A percentile compares a stretch with the other conserved stretches of the same genome.
Evolutionary conservation across 306 rosid genomes (phyloP).

Genomic region (Castanea mollissima): DNA sequence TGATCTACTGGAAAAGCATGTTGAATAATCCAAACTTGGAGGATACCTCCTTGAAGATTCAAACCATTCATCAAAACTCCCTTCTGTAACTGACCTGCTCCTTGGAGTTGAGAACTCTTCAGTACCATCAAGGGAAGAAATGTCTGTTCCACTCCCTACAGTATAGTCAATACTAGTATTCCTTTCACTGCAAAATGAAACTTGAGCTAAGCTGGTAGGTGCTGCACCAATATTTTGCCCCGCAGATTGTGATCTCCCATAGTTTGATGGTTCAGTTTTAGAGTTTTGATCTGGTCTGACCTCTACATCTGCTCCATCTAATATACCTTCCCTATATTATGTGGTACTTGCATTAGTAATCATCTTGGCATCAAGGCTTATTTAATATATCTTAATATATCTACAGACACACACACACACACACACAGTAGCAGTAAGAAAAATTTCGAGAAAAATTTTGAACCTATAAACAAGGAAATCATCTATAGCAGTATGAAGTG

Average conservation of each 20-base stretch:
- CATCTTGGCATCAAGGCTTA: neutral
- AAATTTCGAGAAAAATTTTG: neutral
- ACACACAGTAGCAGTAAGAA: neutral
- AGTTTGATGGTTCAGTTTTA: slow-evolving; percentile 19
- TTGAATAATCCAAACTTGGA: slow-evolving; percentile 34
- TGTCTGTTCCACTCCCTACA: slow-evolving; percentile 24
- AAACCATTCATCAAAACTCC: slow-evolving; percentile 30
- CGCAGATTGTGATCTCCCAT: slow-evolving; percentile 40
- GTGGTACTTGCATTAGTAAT: slow-evolving; percentile 33
- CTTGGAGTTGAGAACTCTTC: slow-evolving; percentile 35
- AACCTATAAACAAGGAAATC: slow-evolving; percentile 1
- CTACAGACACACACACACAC: too few species aligned
- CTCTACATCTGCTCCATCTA: slow-evolving; percentile 36
- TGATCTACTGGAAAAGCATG: slow-evolving; percentile 25
- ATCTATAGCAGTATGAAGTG: neutral
- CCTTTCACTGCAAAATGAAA: slow-evolving; percentile 39
- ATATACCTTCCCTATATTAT: slow-evolving; percentile 39
- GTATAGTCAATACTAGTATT: slow-evolving; percentile 25
- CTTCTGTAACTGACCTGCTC: slow-evolving; percentile 24
- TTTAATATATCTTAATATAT: neutral
- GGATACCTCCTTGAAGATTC: slow-evolving; percentile 38
- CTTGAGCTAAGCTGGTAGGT: slow-evolving; percentile 35
- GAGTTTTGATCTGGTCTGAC: slow-evolving; percentile 32
- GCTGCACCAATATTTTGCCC: slow-evolving; percentile 13
- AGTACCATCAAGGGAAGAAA: slow-evolving; percentile 41